Evolutionary conservation across 2,329 filamentous ascomycete species (phyloP), one percentile per base, ranked within the genome.

Genomic region (Immersiporthe knoxdaviesiana): DNA sequence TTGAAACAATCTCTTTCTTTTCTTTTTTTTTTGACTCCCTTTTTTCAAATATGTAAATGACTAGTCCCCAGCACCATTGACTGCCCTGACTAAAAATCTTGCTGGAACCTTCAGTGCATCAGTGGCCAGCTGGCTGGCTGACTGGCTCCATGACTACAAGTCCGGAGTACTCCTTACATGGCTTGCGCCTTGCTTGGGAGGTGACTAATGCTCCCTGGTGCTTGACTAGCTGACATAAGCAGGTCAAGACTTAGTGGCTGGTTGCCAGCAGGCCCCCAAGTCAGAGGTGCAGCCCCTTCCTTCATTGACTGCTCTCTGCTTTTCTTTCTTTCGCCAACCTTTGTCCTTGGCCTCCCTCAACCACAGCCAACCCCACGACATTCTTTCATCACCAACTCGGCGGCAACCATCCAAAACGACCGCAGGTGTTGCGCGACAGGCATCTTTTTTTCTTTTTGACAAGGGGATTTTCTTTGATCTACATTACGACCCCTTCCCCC

Each of bases 381-480:
- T 21, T 52, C 61, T 63, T 63, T 63, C 61, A 63, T 63, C 61
- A 35, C 24, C 61, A 63, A 50, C 61, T 32, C 61, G 30, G 21
- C 61, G n/a, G 52, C 63, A 16, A 18, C 63, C 50, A 65, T 65
- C 63, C 16, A 35, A 24, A n/a, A 30, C 63, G 63, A 54, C 50
- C 8, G 1, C 16, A 10, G 21, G 63, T 41, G 18, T 27, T 10
- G 50, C 16, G 63, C 63, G 50, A 27, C 21, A n/a, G 47, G 30
- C 14, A 4, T 32, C n/a, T n/a, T n/a, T n/a, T n/a, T n/a, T n/a
- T n/a, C n/a, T 24, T 21, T 2, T 41, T 16, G 27, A 54, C 47
- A 14, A 50, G 12, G 5, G 14, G 11, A n/a, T 41, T 39, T 39
- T 32, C 32, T 37, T 41, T 39, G 7, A 39, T 56, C 30, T 32